Evolutionary conservation across 345 rosid genomes (phyloP), one percentile per base, ranked within the genome.

Genomic region (Atalantia buxifolia): DNA sequence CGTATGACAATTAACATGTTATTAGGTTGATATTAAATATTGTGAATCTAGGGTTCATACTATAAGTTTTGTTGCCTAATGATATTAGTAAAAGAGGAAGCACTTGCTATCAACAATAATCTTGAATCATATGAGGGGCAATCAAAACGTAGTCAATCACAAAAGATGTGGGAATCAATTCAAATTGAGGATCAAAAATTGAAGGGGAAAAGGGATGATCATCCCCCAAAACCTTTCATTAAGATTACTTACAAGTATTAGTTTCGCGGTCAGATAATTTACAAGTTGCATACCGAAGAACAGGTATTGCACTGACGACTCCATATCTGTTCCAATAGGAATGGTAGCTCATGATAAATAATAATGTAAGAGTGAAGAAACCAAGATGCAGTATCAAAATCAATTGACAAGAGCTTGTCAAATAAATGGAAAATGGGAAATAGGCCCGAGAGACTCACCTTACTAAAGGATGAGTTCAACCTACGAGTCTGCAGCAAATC

Each of bases 361-460:
- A 50, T 30, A 40, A 16, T 30, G 31, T 48, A 22, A 22, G 30
- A 59, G 24, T 19, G 67, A 38, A 74, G 66, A 59, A 57, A 72
- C 48, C 2, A 1, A 33, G 33, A 36, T 33, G 64, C 16, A 56
- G 66, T 8, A 35, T 13, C 5, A 28, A 24, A n/a, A 14, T 35
- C 8, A 69, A 14, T 7, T 5, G 36, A 33, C 28, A 24, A 16
- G 19, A 27, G 10, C 16, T 12, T 4, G 3, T 18, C 8, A 2
- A 56, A 22, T 50, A 3, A 60, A 68, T 14, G 6, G 71, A 53
- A 53, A 70, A 42, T 1, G 22, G 71, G 13, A 21, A 36, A 35
- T 9, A 9, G 67, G 59, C 25, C 35, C 13, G 16, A 25, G 61
- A 72, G 28, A 66, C 82, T 76, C 33, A 72, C 80, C 85, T 76